Conservation (phyloP, 176 grass and related monocot species). For the Aechmea fasciata region DNA sequence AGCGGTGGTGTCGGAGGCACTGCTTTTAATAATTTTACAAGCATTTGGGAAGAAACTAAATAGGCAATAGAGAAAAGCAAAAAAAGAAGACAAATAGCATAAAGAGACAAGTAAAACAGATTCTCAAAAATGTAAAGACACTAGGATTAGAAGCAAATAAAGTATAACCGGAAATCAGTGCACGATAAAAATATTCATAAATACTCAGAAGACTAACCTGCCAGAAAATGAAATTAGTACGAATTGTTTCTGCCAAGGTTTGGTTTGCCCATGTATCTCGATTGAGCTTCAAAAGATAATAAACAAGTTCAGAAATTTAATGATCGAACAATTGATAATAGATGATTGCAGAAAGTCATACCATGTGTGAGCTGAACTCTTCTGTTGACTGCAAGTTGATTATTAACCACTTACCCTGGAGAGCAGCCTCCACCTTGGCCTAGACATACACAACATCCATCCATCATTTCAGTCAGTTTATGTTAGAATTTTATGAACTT, state of each 20-base stretch:
- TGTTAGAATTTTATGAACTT: background rate
- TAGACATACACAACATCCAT: constrained; percentile 19
- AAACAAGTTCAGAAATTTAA: constrained; percentile 3
- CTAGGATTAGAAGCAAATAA: too few species aligned
- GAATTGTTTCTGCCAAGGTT: constrained; percentile 74
- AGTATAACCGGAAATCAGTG: background rate
- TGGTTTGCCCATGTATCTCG: constrained; percentile 95
- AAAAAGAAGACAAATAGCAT: too few species aligned
- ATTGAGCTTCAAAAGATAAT: constrained; percentile 57
- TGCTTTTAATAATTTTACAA: too few species aligned
- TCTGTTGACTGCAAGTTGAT: constrained; percentile 86
- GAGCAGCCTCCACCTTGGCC: constrained; percentile 78
- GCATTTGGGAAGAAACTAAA: too few species aligned
- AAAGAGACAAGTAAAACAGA: too few species aligned
- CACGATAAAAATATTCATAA: background rate
- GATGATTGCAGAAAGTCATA: constrained; percentile 33
- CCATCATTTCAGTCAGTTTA: too few species aligned
- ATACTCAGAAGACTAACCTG: constrained; percentile 44
- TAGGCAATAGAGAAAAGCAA: too few species aligned
- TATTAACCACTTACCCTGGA: constrained; percentile 79
- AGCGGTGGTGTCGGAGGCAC: too few species aligned
- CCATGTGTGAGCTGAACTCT: constrained; percentile 97
- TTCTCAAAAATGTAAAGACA: too few species aligned
- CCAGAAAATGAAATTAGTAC: constrained; percentile 97
- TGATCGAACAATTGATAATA: constrained; percentile 1